phyloP scores from a whole-genome alignment of 108 stramenopile species.

The Hondaea fermentalgiana region DNA sequence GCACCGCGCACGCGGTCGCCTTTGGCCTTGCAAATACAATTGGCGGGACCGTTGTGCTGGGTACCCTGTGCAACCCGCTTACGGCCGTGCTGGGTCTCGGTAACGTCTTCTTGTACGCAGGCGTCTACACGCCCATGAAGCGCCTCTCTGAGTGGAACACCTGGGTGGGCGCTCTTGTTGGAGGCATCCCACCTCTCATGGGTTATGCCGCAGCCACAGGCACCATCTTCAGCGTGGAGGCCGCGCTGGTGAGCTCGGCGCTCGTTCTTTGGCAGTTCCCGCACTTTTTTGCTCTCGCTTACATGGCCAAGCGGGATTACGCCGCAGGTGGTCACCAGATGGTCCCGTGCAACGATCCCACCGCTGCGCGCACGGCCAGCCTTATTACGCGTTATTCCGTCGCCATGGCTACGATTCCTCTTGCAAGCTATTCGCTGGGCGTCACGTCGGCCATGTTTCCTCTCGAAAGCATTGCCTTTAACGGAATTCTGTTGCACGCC shows the following conservation, averaged over 20 bases:
- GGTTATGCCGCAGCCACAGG: conserved; percentile 90
- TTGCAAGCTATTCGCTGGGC: conserved; percentile 62
- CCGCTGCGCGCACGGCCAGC: conserved; percentile 67
- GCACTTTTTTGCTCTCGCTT: conserved; percentile 94
- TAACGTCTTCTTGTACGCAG: conserved; percentile 87
- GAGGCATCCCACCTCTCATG: conserved; percentile 96
- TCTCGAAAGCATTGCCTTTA: conserved; percentile 74
- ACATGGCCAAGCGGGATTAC: conserved; percentile 76
- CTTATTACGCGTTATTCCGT: conserved; percentile 70
- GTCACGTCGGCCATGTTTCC: conserved; percentile 91
- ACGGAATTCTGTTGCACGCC: conserved; percentile 44
- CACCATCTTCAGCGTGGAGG: conserved; percentile 47
- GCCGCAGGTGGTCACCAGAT: conserved; percentile 63
- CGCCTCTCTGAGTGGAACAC: conserved; percentile 84
- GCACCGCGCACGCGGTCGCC: conserved; percentile 48
- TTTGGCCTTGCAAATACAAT: conserved; percentile 65
- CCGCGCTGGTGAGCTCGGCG: neutral
- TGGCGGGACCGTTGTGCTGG: conserved; percentile 63
- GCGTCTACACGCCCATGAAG: conserved; percentile 91
- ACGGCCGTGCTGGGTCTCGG: conserved; percentile 74
- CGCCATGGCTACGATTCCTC: conserved; percentile 73
- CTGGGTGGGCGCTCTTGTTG: conserved; percentile 94
- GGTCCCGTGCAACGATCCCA: conserved; percentile 63
- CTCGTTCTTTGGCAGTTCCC: conserved; percentile 93
- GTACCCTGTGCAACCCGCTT: conserved; percentile 74